phyloP scores from a whole-genome alignment of 176 grass and related monocot genomes.

The Pontederia crassipes region DNA sequence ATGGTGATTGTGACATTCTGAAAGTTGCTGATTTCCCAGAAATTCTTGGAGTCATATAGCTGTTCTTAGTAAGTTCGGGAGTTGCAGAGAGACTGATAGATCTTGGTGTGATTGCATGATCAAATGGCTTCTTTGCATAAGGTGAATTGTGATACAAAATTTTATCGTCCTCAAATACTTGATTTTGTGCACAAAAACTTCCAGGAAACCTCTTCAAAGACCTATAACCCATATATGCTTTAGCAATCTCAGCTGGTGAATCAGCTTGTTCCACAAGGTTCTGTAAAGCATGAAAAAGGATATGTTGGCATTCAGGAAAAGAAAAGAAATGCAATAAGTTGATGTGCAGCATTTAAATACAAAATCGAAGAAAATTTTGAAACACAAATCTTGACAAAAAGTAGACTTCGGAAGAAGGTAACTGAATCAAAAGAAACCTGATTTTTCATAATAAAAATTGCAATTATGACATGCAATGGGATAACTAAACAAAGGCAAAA shows the following conservation, averaged over 20 bases:
- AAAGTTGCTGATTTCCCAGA: constrained; percentile 31
- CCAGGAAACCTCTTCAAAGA: constrained; percentile 22
- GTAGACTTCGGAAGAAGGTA: too few relatives aligned
- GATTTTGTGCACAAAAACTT: constrained; percentile 32
- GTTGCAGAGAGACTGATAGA: constrained; percentile 21
- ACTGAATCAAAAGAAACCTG: too few relatives aligned
- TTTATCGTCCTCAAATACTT: constrained; percentile 7
- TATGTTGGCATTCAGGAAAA: background rate
- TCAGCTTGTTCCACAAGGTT: constrained; percentile 25
- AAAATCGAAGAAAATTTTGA: background rate
- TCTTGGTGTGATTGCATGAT: constrained; percentile 5
- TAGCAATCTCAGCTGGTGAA: constrained; percentile 48
- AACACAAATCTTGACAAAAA: background rate
- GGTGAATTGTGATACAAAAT: constrained; percentile 11
- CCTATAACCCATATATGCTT: constrained; percentile 49
- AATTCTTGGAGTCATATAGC: constrained; percentile 19
- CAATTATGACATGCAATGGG: too few relatives aligned
- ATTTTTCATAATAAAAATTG: too few relatives aligned
- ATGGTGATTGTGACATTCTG: constrained; percentile 50
- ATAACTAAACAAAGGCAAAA: too few relatives aligned
- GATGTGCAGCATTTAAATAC: background rate
- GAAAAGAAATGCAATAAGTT: background rate
- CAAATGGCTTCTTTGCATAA: constrained; percentile 28
- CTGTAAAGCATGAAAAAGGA: constrained; percentile 9
- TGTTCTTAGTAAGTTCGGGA: constrained; percentile 19